Base-by-base conservation (phyloP, 2,329 filamentous ascomycete genomes). In the Phoma sp. region DNA sequence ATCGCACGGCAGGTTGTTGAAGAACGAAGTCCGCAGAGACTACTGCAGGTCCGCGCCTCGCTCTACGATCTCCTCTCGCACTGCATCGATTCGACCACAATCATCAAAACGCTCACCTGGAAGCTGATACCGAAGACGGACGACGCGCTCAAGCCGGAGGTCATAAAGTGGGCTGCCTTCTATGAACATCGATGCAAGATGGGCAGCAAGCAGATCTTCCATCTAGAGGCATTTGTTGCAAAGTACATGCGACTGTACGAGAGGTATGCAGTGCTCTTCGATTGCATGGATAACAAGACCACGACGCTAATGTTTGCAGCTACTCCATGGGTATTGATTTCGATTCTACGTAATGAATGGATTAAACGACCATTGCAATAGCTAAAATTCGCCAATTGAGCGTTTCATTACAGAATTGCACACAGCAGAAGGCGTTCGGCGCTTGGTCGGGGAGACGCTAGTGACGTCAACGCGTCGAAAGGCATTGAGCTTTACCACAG, bases 221-320 rank as follows among this genome's bases (percentile, higher is more conserved):
- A 99, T 71, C 80, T 99, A 4, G 96, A 99, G 77, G 95, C 95
- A 3, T 99, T 99, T 76, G 95, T 99, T 53, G 93, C 93, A 53
- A 98, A 97, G 79, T 96, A 98, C 74, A 98, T 99, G 93, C 86
- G 93, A 65, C 86, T 98, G 64, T 85, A 93, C 60, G 95, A 99
- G 80, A 93, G 92, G 87, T 96, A 87, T 60, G 79, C 72, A 30
- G 3, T 18, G 30, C 10, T 20, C 6, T 10, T 17, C 1, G 1
- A 20, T 11, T 26, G 25, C 0, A 26, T n/a, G 18, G 1, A 4
- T 14, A 40, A 14, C 2, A 17, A 50, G 36, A 43, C 28, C 14
- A 42, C 15, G 18, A 36, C 5, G 29, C 53, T 60, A 42, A 60
- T n/a, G 17, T 21, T 14, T 29, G 30, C 53, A 83, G 77, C 64